Percentiles rank a stretch among this genome's conserved stretches.
phyloP scores from a whole-genome alignment of 345 rosid species.

The Microcos paniculata region DNA sequence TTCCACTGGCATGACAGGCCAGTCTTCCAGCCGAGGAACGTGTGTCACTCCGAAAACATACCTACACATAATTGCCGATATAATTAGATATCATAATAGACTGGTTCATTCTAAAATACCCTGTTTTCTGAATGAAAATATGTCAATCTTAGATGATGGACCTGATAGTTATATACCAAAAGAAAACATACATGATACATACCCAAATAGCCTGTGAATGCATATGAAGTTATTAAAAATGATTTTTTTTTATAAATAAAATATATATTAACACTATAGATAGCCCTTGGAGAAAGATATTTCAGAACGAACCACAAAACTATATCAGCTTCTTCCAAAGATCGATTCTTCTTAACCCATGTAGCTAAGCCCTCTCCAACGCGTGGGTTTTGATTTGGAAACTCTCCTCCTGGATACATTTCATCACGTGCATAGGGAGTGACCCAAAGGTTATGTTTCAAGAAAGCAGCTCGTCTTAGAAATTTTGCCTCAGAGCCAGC shows the following conservation, averaged over 20 bases:
- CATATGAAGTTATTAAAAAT: neutral
- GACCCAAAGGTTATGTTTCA: slow-evolving; percentile 79
- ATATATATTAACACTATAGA: neutral
- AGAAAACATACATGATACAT: neutral
- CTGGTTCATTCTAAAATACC: neutral
- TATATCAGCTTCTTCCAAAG: slow-evolving; percentile 66
- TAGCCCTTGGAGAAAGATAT: neutral
- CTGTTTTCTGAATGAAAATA: neutral
- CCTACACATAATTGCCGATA: slow-evolving; percentile 33
- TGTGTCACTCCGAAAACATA: slow-evolving; percentile 73
- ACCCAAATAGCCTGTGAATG: neutral
- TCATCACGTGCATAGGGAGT: slow-evolving; percentile 57
- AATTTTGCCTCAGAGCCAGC: slow-evolving; percentile 71
- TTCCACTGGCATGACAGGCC: slow-evolving; percentile 80
- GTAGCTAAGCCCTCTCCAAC: slow-evolving; percentile 73
- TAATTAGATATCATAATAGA: neutral
- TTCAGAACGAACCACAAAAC: slow-evolving; percentile 57
- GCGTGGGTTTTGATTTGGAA: slow-evolving; percentile 78
- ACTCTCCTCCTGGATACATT: slow-evolving; percentile 75
- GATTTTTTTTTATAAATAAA: neutral
- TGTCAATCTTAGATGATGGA: neutral
- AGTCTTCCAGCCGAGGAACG: slow-evolving; percentile 72
- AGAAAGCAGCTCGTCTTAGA: slow-evolving; percentile 66
- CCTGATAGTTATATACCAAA: neutral
- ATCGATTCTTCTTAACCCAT: slow-evolving; percentile 68